These are phyloP conservation scores for Phaeosphaeriaceae sp. DNA, from an alignment of 2,329 filamentous ascomycete species.

Conservation along the genomic window DNA sequence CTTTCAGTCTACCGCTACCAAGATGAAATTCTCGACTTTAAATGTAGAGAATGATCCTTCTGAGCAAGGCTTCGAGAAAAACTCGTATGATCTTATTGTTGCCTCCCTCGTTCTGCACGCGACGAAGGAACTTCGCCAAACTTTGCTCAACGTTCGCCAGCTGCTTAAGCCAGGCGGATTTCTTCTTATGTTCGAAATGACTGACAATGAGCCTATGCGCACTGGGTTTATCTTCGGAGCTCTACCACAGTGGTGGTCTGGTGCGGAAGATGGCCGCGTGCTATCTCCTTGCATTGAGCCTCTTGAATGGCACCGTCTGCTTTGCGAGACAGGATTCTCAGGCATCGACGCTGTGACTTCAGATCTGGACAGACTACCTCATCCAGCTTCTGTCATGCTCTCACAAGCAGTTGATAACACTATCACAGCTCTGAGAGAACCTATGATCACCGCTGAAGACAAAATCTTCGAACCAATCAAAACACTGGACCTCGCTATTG, in stretches of 20 bases:
- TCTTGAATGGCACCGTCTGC: no score
- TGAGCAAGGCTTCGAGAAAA: slow-evolving; percentile 16
- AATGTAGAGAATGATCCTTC: slow-evolving; percentile 18
- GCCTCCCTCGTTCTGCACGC: slow-evolving; percentile 40
- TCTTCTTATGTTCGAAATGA: neutral
- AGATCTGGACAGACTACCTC: no score
- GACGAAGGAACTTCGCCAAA: slow-evolving; percentile 9
- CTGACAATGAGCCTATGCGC: neutral
- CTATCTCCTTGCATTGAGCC: no score
- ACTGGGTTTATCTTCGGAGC: slow-evolving; percentile 15
- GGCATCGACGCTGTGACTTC: neutral
- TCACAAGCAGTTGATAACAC: neutral
- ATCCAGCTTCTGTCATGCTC: neutral
- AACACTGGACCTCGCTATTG: no score
- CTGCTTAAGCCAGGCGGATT: slow-evolving; percentile 49
- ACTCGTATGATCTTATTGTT: slow-evolving; percentile 31
- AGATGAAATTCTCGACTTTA: slow-evolving; percentile 10
- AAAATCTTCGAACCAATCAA: no score
- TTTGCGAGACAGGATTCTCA: no score
- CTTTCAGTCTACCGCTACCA: neutral
- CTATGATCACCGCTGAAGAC: no score
- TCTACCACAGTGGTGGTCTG: slow-evolving; percentile 23
- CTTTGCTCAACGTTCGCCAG: slow-evolving; percentile 24
- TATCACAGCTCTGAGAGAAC: neutral
- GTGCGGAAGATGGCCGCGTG: neutral